Evolutionary conservation across 1,139 yeast species (phyloP).

Genomic region (Debaryomyces coudertii): DNA sequence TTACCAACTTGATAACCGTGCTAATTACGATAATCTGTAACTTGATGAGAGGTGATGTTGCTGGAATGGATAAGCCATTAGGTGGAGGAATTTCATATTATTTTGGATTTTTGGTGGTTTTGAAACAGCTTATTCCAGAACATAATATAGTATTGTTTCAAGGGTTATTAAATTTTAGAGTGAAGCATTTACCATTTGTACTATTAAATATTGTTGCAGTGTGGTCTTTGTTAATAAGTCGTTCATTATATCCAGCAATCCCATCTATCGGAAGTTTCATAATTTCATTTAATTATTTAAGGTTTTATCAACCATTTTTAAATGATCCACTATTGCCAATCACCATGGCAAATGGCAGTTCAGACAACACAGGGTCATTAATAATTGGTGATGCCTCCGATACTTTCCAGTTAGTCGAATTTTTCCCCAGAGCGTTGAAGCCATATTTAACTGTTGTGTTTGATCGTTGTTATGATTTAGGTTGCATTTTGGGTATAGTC

Average conservation of each 20-base stretch:
- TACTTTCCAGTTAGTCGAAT: conserved; percentile 79
- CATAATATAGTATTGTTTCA: conserved; percentile 73
- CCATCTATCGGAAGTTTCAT: conserved; percentile 75
- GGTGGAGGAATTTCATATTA: conserved; percentile 77
- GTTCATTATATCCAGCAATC: conserved; percentile 55
- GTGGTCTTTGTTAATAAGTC: conserved; percentile 43
- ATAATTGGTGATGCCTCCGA: conserved; percentile 87
- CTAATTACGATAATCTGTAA: conserved; percentile 44
- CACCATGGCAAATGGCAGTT: conserved; percentile 27
- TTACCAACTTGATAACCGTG: conserved; percentile 60
- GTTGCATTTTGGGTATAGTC: conserved; percentile 59
- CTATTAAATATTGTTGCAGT: conserved; percentile 48
- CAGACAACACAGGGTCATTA: conserved; percentile 25
- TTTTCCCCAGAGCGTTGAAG: conserved; percentile 67
- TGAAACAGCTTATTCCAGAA: conserved; percentile 88
- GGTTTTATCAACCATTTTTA: conserved; percentile 65
- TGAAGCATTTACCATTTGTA: conserved; percentile 74
- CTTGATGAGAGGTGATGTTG: conserved; percentile 38
- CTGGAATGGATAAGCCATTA: conserved; percentile 50
- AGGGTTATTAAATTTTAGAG: conserved; percentile 65
- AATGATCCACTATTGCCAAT: conserved; percentile 45
- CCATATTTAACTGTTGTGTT: conserved; percentile 59
- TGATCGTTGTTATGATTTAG: conserved; percentile 52
- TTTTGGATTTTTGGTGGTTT: conserved; percentile 78
- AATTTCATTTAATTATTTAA: conserved; percentile 70